phyloP scores from a whole-genome alignment of 208 protist species.

The Leptomonas seymouri region DNA sequence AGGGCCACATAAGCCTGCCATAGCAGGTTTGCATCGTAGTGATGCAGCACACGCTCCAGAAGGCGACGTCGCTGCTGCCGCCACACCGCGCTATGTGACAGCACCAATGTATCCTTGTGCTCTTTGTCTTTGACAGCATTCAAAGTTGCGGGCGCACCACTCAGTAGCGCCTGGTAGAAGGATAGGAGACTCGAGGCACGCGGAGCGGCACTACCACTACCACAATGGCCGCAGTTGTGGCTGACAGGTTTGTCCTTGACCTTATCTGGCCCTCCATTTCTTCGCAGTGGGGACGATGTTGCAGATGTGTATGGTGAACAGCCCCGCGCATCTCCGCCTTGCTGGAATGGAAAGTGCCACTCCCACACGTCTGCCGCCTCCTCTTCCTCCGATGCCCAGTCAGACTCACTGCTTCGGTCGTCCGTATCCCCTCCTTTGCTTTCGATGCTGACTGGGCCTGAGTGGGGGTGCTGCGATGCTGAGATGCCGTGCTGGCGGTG shows the following conservation, averaged over 20 bases:
- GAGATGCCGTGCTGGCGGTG: not conserved
- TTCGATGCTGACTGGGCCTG: not conserved
- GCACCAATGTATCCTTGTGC: not conserved
- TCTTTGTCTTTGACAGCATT: not conserved
- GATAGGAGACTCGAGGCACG: not conserved
- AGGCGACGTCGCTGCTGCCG: constrained; percentile 27
- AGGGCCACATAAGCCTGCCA: constrained; percentile 40
- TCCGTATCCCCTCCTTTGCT: not conserved
- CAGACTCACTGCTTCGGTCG: not conserved
- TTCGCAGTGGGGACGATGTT: not conserved
- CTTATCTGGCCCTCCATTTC: not conserved
- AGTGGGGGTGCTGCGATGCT: not conserved
- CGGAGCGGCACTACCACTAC: not conserved
- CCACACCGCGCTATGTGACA: constrained; percentile 8
- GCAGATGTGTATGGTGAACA: no score
- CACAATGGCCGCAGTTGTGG: not conserved
- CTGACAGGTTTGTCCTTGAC: not conserved
- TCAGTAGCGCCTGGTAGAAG: constrained; percentile 6
- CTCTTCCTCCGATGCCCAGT: not conserved
- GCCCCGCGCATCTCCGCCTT: no score
- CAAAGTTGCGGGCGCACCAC: not conserved
- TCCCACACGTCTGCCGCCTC: not conserved
- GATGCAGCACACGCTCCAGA: constrained; percentile 24
- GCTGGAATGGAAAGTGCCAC: not conserved
- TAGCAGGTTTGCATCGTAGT: constrained; percentile 31